These are phyloP conservation scores for Cryphonectria parasitica DNA, from an alignment of 2,329 filamentous ascomycete species.

Conservation along the genomic window DNA sequence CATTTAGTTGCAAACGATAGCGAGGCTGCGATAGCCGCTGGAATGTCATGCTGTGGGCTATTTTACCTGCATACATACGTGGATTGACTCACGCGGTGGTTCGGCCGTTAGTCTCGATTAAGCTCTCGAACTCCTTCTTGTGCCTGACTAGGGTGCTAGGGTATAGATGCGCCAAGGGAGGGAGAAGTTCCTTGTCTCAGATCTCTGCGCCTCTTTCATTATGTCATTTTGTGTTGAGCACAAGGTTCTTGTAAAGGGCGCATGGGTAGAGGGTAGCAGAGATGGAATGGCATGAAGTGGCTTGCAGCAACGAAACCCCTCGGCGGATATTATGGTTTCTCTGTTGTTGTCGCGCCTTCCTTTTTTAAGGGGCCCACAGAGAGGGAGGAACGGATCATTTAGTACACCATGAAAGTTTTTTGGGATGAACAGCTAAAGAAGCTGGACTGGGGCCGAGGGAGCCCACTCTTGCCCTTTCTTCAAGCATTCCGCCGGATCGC, in stretches of 20 bases:
- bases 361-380: neutral
- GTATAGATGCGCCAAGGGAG: neutral
- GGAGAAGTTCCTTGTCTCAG: neutral
- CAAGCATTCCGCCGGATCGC: neutral
- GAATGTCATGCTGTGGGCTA: neutral
- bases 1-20: too few species aligned
- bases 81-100: neutral
- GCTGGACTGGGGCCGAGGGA: neutral
- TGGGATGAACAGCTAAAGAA: neutral
- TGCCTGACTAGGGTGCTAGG: neutral
- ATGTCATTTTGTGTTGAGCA: neutral
- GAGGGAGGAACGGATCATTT: neutral
- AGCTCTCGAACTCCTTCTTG: neutral
- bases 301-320: conserved; percentile 4
- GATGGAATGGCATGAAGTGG: neutral
- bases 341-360: neutral
- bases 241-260: neutral
- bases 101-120: neutral
- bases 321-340: neutral
- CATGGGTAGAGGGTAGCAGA: neutral
- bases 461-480: neutral
- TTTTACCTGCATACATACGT: neutral
- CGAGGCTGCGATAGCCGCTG: neutral
- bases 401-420: neutral
- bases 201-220: neutral